Conservation (phyloP, 2,329 filamentous ascomycete genomes). For the Geosmithia morbida region DNA sequence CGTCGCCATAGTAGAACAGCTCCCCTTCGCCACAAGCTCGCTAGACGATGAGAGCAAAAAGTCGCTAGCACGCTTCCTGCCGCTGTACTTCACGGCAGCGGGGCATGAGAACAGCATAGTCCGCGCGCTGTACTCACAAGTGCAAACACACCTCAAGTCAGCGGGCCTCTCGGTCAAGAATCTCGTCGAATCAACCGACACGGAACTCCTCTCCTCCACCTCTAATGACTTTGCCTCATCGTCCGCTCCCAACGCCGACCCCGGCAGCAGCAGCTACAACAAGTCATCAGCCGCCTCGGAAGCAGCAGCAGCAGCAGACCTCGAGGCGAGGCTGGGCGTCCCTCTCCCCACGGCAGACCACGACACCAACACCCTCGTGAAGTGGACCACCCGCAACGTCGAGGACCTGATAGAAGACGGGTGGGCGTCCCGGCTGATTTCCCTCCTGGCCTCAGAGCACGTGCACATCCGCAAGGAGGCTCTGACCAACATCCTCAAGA, state of each 20-base stretch:
- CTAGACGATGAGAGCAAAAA: slow-evolving; percentile 25
- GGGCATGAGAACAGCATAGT: slow-evolving; percentile 28
- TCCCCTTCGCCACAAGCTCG: slow-evolving; percentile 50
- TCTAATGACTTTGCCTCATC: too few relatives aligned
- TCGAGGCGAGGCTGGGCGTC: slow-evolving; percentile 37
- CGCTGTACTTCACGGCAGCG: slow-evolving; percentile 38
- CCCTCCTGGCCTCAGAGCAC: slow-evolving; percentile 63
- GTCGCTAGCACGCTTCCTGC: slow-evolving; percentile 42
- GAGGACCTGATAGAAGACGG: slow-evolving; percentile 71
- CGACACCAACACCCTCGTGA: slow-evolving; percentile 37
- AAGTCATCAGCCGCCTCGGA: slow-evolving; percentile 2
- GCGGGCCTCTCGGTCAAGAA: slow-evolving; percentile 8
- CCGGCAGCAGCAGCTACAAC: background rate
- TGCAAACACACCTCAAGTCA: slow-evolving; percentile 15
- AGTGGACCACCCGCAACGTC: slow-evolving; percentile 63
- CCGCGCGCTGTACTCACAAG: slow-evolving; percentile 13
- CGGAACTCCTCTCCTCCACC: background rate
- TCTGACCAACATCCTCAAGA: slow-evolving; percentile 51
- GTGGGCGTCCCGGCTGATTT: slow-evolving; percentile 52
- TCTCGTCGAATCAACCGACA: slow-evolving; percentile 7
- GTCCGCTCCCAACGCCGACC: background rate
- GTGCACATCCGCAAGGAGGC: slow-evolving; percentile 68
- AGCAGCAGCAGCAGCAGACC: slow-evolving; percentile 22
- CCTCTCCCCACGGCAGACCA: slow-evolving; percentile 27
- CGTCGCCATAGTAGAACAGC: slow-evolving; percentile 62